Evolutionary conservation across 441 rosid genomes (phyloP), one percentile per base, ranked within the genome.

Genomic region (Lepidium campestre): DNA sequence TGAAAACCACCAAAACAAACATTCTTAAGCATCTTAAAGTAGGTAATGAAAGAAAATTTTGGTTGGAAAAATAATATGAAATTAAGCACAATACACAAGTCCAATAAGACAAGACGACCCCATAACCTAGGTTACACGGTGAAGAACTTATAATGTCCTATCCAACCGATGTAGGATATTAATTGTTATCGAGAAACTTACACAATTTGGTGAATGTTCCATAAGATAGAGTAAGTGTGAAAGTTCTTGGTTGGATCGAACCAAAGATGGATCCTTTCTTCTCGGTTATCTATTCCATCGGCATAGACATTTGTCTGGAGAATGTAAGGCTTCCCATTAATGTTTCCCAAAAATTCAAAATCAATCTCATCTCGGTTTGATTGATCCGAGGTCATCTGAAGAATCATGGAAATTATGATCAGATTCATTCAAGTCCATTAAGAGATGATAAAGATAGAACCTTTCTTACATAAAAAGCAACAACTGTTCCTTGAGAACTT

Each of bases 131-230:
- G n/a, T n/a, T n/a, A n/a, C n/a, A n/a, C n/a, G n/a, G n/a, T n/a
- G n/a, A n/a, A n/a, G n/a, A n/a, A n/a, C n/a, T n/a, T n/a, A n/a
- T n/a, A n/a, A n/a, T n/a, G n/a, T n/a, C n/a, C n/a, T n/a, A n/a
- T n/a, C n/a, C n/a, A n/a, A n/a, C n/a, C n/a, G n/a, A n/a, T n/a
- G n/a, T n/a, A n/a, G n/a, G n/a, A n/a, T n/a, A n/a, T n/a, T n/a
- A n/a, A n/a, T n/a, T n/a, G n/a, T n/a, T n/a, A n/a, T n/a, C n/a
- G n/a, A n/a, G n/a, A n/a, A n/a, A n/a, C 89, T 79, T 85, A 91
- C 98, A 89, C 85, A 72, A 89, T 83, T 59, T 91, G 96, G 75
- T 91, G 71, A 77, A 83, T 78, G 75, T 91, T 91, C 98, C 98
- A 91, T 15, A 87, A 47, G 31, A 91, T 42, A 17, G 98, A 79